These are phyloP conservation scores for Mycena olivaceomarginata DNA, from an alignment of 768 basidiomycete species.

Conservation along the genomic window DNA sequence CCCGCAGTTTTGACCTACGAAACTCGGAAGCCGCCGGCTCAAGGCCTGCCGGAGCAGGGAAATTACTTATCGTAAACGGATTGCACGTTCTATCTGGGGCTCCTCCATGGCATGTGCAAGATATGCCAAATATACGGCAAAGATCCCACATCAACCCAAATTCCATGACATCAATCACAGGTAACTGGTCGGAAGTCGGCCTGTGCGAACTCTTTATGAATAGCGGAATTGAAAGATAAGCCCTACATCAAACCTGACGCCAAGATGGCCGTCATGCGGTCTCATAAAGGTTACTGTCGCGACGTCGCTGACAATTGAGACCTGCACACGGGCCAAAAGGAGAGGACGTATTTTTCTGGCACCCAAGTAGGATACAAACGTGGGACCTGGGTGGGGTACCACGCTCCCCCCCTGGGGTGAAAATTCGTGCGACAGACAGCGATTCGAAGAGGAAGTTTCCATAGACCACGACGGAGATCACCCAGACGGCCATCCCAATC, in stretches of 20 bases:
- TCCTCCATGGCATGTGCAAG: constrained; percentile 30
- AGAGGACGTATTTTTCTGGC: background rate
- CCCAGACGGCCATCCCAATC: background rate
- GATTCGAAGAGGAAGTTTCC: background rate
- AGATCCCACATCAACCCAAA: constrained; percentile 3
- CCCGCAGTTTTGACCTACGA: background rate
- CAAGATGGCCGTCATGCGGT: constrained; percentile 1
- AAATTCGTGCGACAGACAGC: background rate
- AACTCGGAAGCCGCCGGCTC: background rate
- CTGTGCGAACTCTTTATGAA: constrained; percentile 4
- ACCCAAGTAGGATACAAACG: constrained; percentile 5
- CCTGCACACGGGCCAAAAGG: constrained; percentile 1
- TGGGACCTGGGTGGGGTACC: constrained; percentile 1
- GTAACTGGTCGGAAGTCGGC: constrained; percentile 23
- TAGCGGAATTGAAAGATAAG: constrained; percentile 2
- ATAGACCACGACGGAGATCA: constrained; percentile 1
- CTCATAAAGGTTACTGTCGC: background rate
- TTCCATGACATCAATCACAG: constrained; percentile 20
- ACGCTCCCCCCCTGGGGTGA: background rate
- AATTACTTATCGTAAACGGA: background rate
- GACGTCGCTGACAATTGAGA: constrained; percentile 7
- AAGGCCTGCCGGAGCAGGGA: background rate
- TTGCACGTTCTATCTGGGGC: background rate
- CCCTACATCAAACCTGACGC: constrained; percentile 2
- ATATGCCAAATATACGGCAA: constrained; percentile 6